A percentile compares a stretch with the other conserved stretches of the same genome.
phyloP scores from a whole-genome alignment of 2,329 filamentous ascomycete genomes.

The Trichoderma sp. region DNA sequence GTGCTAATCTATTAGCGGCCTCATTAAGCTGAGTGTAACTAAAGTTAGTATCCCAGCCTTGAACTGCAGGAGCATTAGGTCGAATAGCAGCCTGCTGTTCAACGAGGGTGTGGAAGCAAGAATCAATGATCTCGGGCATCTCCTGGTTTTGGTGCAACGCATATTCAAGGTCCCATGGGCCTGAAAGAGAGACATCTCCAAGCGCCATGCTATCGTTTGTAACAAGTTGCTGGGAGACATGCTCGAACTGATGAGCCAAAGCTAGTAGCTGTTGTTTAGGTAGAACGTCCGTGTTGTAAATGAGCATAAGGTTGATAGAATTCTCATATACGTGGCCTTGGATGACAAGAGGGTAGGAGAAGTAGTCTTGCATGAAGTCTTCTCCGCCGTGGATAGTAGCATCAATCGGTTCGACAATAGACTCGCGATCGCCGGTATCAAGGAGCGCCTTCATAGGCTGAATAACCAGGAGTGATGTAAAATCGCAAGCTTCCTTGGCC shows the following conservation, averaged over 20 bases:
- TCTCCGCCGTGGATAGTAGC: neutral
- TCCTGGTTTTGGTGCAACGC: slow-evolving; percentile 2
- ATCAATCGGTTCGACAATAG: neutral
- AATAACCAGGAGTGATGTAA: slow-evolving; percentile 30
- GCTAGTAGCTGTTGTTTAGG: slow-evolving; percentile 1
- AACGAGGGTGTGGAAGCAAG: slow-evolving; percentile 10
- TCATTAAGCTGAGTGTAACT: slow-evolving; percentile 14
- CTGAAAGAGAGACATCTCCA: slow-evolving; percentile 1
- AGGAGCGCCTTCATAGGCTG: slow-evolving; percentile 22
- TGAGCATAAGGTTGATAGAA: slow-evolving; percentile 4
- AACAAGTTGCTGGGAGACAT: slow-evolving; percentile 21
- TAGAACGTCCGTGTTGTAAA: slow-evolving; percentile 6
- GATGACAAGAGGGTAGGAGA: slow-evolving; percentile 21
- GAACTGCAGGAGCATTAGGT: slow-evolving; percentile 3
- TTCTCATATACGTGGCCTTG: slow-evolving; percentile 14
- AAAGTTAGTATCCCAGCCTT: slow-evolving; percentile 1
- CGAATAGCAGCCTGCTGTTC: slow-evolving; percentile 1
- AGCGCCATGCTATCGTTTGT: neutral
- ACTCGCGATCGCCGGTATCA: neutral
- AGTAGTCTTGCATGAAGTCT: slow-evolving; percentile 8
- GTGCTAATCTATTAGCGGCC: slow-evolving; percentile 10
- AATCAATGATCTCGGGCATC: neutral
- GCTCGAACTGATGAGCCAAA: slow-evolving; percentile 15
- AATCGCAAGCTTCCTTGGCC: slow-evolving; percentile 28
- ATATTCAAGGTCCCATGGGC: slow-evolving; percentile 2